phyloP scores from a whole-genome alignment of 805 yeast genomes.

The Barnettozyma pratensis region DNA sequence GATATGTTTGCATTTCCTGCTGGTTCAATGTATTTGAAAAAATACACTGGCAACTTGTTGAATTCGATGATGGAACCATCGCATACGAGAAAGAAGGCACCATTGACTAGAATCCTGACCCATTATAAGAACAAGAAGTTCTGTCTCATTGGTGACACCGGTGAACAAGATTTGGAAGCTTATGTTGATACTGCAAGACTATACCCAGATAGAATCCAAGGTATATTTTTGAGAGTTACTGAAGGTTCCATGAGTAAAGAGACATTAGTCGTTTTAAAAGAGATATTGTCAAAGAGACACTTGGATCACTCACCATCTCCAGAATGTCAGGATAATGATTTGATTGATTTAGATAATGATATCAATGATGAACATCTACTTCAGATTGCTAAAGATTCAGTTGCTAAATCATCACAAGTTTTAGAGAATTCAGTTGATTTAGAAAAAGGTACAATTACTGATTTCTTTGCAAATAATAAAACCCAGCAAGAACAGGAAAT shows the following conservation, averaged over 20 bases:
- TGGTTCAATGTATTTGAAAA: conserved; percentile 85
- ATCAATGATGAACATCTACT: conserved; percentile 22
- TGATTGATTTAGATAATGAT: conserved; percentile 24
- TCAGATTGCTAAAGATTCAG: conserved; percentile 11
- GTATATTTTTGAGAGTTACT: conserved; percentile 79
- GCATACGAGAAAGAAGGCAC: conserved; percentile 67
- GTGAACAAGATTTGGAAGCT: conserved; percentile 92
- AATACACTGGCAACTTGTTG: conserved; percentile 75
- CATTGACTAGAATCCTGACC: conserved; percentile 53
- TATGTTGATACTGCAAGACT: conserved; percentile 62
- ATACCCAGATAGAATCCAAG: conserved; percentile 61
- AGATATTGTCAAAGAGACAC: conserved; percentile 22
- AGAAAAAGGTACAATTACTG: conserved; percentile 20
- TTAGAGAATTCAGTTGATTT: conserved; percentile 32
- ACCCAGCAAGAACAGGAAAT: neutral
- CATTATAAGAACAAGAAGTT: conserved; percentile 80
- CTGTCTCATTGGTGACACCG: conserved; percentile 89
- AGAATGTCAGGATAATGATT: neutral
- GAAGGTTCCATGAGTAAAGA: conserved; percentile 57
- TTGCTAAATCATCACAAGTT: conserved; percentile 10
- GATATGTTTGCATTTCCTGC: conserved; percentile 53
- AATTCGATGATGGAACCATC: conserved; percentile 85
- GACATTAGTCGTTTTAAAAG: conserved; percentile 22
- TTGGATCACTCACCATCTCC: conserved; percentile 10
- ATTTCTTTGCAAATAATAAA: conserved; percentile 11